A percentile compares a stretch with the other conserved stretches of the same genome.
Conservation (phyloP, 228 moss, liverwort and hornwort genomes). For the Sphagnum fallax region DNA sequence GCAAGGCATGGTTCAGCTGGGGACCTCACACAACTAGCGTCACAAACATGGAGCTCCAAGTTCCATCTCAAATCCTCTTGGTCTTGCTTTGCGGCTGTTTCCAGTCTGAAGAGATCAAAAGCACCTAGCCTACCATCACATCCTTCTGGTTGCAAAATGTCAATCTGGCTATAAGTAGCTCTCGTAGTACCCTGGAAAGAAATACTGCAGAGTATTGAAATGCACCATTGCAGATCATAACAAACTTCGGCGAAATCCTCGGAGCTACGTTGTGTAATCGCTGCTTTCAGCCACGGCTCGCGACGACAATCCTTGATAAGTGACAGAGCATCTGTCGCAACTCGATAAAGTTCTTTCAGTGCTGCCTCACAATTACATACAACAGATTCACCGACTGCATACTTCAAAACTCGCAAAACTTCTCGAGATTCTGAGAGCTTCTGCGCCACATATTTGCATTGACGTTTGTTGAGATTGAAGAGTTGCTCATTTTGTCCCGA, state of each 20-base stretch:
- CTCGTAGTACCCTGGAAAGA: no score
- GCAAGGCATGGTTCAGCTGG: not conserved
- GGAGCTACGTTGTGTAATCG: not conserved
- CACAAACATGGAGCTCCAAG: not conserved
- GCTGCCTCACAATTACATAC: not conserved
- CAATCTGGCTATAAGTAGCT: no score
- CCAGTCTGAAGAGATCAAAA: not conserved
- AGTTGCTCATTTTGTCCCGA: not conserved
- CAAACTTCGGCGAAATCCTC: not conserved
- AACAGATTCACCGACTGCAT: not conserved
- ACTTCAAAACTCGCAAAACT: not conserved
- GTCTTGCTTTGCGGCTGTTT: not conserved
- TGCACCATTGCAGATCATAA: not conserved
- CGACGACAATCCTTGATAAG: not conserved
- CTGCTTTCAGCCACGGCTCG: not conserved
- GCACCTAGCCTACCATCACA: not conserved
- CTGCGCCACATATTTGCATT: not conserved
- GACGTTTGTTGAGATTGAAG: not conserved
- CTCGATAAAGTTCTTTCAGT: not conserved
- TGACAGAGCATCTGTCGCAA: not conserved
- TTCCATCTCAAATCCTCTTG: not conserved
- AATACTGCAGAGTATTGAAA: not conserved
- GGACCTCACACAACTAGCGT: not conserved
- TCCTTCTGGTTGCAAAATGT: not conserved
- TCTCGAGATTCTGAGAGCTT: not conserved